phyloP scores from a whole-genome alignment of 257 asterid genomes.

The Ophiorrhiza pumila region DNA sequence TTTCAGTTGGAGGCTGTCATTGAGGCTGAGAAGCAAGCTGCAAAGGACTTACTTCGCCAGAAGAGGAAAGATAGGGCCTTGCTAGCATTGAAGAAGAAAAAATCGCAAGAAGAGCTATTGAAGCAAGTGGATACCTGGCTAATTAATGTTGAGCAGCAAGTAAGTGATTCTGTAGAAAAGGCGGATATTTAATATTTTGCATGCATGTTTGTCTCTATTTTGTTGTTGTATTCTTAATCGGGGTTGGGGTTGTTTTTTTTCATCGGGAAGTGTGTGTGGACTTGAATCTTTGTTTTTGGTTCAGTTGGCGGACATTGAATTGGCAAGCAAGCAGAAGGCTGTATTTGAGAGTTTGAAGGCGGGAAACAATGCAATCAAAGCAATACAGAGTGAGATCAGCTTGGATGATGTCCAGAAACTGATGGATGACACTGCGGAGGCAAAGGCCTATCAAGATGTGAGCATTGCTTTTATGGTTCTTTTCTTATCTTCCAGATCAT shows the following conservation, averaged over 20 bases:
- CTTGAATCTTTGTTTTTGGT: slow-evolving; percentile 13
- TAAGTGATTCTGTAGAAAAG: slow-evolving; percentile 28
- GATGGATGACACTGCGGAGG: slow-evolving; percentile 96
- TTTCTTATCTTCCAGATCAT: slow-evolving; percentile 9
- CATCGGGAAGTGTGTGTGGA: background rate
- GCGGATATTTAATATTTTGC: too few relatives aligned
- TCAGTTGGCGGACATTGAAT: slow-evolving; percentile 96
- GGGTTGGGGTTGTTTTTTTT: too few relatives aligned
- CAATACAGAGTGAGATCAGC: slow-evolving; percentile 84
- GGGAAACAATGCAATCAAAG: slow-evolving; percentile 87
- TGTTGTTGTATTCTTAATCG: background rate
- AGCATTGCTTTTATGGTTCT: slow-evolving; percentile 24
- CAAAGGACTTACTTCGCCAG: slow-evolving; percentile 75
- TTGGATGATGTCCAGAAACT: slow-evolving; percentile 94
- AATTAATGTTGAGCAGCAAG: slow-evolving; percentile 92
- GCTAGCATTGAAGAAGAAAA: slow-evolving; percentile 77
- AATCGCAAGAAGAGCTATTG: slow-evolving; percentile 74
- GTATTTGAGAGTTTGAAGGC: slow-evolving; percentile 94
- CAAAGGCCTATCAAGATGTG: slow-evolving; percentile 98
- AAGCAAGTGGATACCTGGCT: slow-evolving; percentile 92
- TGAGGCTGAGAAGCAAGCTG: slow-evolving; percentile 94
- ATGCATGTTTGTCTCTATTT: background rate
- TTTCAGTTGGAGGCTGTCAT: slow-evolving; percentile 75
- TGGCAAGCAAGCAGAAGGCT: slow-evolving; percentile 92
- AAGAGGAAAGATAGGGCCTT: slow-evolving; percentile 90